A percentile compares a stretch with the other conserved stretches of the same genome.
phyloP scores from a whole-genome alignment of 371 early-diverging fungal genomes.

The Smittium mucronatum region DNA sequence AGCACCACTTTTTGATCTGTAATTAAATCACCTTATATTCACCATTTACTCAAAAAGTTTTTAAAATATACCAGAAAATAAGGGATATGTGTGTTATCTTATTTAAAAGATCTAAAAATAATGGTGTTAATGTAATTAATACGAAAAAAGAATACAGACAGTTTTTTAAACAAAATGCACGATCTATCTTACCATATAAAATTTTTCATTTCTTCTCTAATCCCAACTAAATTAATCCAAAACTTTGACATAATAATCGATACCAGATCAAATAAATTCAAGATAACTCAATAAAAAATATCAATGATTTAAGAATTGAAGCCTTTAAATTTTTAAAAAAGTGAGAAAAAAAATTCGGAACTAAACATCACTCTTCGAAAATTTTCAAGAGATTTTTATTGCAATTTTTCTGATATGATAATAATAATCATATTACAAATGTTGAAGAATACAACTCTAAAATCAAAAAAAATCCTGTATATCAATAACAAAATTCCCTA shows the following conservation, averaged over 20 bases:
- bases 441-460: background rate
- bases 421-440: background rate
- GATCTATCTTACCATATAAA: conserved; percentile 21
- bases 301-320: background rate
- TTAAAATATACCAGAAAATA: conserved; percentile 22
- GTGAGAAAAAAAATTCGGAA: background rate
- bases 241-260: conserved; percentile 31
- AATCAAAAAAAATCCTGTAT: background rate
- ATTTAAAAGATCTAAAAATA: conserved; percentile 31
- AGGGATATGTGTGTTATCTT: conserved; percentile 26
- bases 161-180: conserved; percentile 25
- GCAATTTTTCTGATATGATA: background rate
- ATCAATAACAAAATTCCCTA: background rate
- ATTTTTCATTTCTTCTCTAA: conserved; percentile 17
- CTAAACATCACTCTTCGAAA: conserved; percentile 13
- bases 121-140: conserved; percentile 8
- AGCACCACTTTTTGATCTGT: conserved; percentile 32
- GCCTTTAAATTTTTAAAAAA: background rate
- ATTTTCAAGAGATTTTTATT: conserved; percentile 1
- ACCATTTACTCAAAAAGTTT: conserved; percentile 31
- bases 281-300: background rate
- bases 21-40: conserved; percentile 32
- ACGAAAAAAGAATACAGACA: conserved; percentile 13
- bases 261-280: conserved; percentile 10
- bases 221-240: conserved; percentile 28